phyloP scores from a whole-genome alignment of 805 yeast species.

The Teunomyces gatunensis region DNA sequence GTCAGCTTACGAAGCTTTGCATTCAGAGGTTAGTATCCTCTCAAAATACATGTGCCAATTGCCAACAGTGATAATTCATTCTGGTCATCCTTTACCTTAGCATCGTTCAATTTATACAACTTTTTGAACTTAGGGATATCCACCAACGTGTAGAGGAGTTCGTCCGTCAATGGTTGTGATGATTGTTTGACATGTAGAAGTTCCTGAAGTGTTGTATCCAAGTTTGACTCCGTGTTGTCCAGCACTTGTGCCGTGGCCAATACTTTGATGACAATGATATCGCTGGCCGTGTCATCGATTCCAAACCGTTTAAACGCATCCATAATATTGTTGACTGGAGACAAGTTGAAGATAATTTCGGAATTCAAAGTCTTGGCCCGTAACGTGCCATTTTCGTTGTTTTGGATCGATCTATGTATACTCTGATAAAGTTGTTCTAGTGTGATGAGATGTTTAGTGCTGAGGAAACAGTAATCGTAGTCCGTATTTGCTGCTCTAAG shows the following conservation, averaged over 20 bases:
- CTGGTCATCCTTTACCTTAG: conserved; percentile 18
- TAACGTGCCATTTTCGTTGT: conserved; percentile 44
- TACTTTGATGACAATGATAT: conserved; percentile 53
- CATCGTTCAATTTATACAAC: conserved; percentile 36
- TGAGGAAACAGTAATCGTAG: conserved; percentile 63
- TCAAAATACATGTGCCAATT: conserved; percentile 46
- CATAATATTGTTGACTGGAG: conserved; percentile 68
- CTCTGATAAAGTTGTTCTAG: conserved; percentile 62
- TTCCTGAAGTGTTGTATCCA: neutral
- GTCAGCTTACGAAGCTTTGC: conserved; percentile 14
- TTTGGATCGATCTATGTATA: conserved; percentile 58
- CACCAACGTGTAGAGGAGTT: conserved; percentile 9
- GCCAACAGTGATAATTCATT: conserved; percentile 37
- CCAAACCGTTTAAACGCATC: conserved; percentile 75
- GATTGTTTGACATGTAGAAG: neutral
- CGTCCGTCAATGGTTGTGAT: neutral
- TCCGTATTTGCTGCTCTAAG: conserved; percentile 44
- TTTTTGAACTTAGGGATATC: conserved; percentile 33
- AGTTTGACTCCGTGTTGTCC: conserved; percentile 1
- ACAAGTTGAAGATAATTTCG: conserved; percentile 65
- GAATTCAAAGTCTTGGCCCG: conserved; percentile 69
- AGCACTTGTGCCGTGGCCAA: conserved; percentile 26
- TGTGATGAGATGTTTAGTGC: conserved; percentile 56
- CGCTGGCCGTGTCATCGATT: conserved; percentile 46
- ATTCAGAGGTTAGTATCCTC: conserved; percentile 37